Percentiles rank a stretch among this genome's conserved stretches.
phyloP scores from a whole-genome alignment of 495 filamentous ascomycete species.

The Trichoderma reesei region DNA sequence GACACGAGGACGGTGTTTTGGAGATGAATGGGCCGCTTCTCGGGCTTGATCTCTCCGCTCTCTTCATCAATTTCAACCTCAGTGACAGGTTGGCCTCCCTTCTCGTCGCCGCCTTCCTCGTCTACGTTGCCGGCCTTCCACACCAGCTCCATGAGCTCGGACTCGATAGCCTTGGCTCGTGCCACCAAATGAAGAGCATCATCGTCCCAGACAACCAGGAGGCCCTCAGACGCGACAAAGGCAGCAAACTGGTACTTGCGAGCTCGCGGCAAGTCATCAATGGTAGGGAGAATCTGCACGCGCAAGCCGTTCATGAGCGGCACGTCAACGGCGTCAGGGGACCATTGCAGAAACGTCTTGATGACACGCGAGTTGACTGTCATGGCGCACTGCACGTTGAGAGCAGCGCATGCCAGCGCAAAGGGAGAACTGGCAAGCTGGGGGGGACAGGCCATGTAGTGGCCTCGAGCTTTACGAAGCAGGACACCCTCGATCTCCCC shows the following conservation, averaged over 20 bases:
- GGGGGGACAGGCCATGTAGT: constrained; percentile 62
- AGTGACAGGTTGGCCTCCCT: constrained; percentile 29
- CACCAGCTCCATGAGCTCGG: constrained; percentile 63
- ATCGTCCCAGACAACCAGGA: constrained; percentile 70
- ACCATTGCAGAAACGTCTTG: constrained; percentile 63
- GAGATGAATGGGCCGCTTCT: constrained; percentile 54
- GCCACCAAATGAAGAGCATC: constrained; percentile 57
- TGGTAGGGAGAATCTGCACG: constrained; percentile 61
- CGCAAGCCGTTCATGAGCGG: constrained; percentile 64
- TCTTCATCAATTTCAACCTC: constrained; percentile 60
- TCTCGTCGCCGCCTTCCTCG: constrained; percentile 38
- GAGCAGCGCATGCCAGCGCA: constrained; percentile 50
- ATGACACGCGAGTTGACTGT: constrained; percentile 68
- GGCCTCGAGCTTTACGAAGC: constrained; percentile 52
- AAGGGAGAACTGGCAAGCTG: constrained; percentile 47
- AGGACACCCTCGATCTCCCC: constrained; percentile 62
- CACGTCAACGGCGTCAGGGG: constrained; percentile 62
- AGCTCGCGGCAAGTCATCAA: constrained; percentile 55
- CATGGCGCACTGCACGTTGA: constrained; percentile 73
- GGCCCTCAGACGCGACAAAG: constrained; percentile 56
- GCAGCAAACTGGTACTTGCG: constrained; percentile 69
- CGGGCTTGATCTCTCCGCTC: constrained; percentile 52
- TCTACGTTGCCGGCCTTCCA: constrained; percentile 47
- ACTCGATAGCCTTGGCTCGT: constrained; percentile 58
- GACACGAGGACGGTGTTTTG: constrained; percentile 57